Conservation (phyloP, 768 basidiomycete species). For the Hygrophorus russula region DNA sequence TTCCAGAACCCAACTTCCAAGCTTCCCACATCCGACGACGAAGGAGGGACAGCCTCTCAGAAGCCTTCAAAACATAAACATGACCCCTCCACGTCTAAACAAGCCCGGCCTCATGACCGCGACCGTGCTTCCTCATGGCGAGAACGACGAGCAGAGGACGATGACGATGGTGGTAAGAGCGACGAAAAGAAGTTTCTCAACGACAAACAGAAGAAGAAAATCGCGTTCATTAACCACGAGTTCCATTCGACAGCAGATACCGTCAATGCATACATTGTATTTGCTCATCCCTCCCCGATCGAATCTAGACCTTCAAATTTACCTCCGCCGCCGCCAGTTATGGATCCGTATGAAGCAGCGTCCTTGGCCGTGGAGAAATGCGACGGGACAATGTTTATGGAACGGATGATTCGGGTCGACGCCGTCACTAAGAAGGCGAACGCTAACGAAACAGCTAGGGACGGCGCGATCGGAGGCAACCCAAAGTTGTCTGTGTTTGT, state of each 20-base stretch:
- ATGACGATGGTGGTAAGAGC: slow-evolving; percentile 28
- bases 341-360: slow-evolving; percentile 69
- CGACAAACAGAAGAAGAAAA: slow-evolving; percentile 80
- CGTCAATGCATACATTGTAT: slow-evolving; percentile 86
- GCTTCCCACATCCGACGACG: slow-evolving; percentile 32
- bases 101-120: slow-evolving; percentile 38
- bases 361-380: slow-evolving; percentile 41
- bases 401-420: slow-evolving; percentile 73
- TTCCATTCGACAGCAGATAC: slow-evolving; percentile 69
- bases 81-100: slow-evolving; percentile 8
- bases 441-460: slow-evolving; percentile 8
- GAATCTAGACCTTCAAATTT: slow-evolving; percentile 34
- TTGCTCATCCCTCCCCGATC: slow-evolving; percentile 52
- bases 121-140: slow-evolving; percentile 55
- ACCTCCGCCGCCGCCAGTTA: slow-evolving; percentile 34
- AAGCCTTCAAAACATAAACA: slow-evolving; percentile 15
- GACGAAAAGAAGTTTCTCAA: slow-evolving; percentile 63
- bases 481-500: slow-evolving; percentile 83
- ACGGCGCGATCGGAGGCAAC: slow-evolving; percentile 31
- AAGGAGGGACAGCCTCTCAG: slow-evolving; percentile 14
- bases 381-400: slow-evolving; percentile 68
- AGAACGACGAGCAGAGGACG: slow-evolving; percentile 31
- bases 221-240: slow-evolving; percentile 90
- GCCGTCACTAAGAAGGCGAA: slow-evolving; percentile 27
- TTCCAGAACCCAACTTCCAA: slow-evolving; percentile 75